Evolutionary conservation across 2,329 filamentous ascomycete species (phyloP), one percentile per base, ranked within the genome.

Genomic region (Arthrobotrys sphaeroides): DNA sequence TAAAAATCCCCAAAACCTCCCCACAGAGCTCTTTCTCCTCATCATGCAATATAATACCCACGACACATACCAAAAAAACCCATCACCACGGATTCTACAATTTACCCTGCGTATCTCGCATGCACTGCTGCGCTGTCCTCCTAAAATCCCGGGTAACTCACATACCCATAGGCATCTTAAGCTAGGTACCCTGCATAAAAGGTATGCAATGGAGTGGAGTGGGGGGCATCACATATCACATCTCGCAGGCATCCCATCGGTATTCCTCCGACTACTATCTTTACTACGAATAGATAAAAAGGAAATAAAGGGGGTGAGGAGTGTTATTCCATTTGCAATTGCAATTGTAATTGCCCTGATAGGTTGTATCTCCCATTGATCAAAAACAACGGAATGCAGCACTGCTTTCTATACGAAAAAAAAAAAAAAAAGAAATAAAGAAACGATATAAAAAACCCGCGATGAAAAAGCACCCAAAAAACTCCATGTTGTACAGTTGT

Each of bases 41-140:
- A 33, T 20, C 28, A 18, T 9, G 5, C 9, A 3, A 36, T 33
- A 2, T 12, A 16, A 36, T 28, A 55, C n/a, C 13, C 13, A 22
- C 6, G 40, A 43, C 16, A 18, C 6, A 51, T 51, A 51, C 31
- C 33, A 49, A 49, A 2, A 49, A n/a, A 38, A 24, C 28, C 28
- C 31, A 55, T 55, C 51, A 20, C 47, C 47, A 53, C 16, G 47
- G 47, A 26, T n/a, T n/a, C n/a, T n/a, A n/a, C n/a, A n/a, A n/a
- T n/a, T n/a, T n/a, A n/a, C n/a, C n/a, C n/a, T n/a, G n/a, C n/a
- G n/a, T n/a, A n/a, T 28, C 45, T 49, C 22, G 16, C 33, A 69
- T 69, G 65, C 62, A 67, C 36, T 67, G 62, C 65, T 69, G 65
- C 20, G 65, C 65, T 69, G 65, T 69, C 51, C 12, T 18, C 36